phyloP scores from a whole-genome alignment of 139 green algal species.

The Chloropicon primus region DNA sequence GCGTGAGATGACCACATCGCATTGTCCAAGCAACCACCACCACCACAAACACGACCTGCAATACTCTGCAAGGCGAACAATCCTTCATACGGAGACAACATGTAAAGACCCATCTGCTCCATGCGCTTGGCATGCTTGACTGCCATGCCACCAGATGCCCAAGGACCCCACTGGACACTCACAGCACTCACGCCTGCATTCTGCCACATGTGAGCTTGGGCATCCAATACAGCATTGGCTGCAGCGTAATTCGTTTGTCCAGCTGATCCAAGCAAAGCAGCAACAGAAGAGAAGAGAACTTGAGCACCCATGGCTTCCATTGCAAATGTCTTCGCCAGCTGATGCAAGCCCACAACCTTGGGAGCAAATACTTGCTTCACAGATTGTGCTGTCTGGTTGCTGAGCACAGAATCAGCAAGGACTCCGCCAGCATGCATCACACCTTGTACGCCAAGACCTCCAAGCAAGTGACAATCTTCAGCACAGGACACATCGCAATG shows the following conservation, averaged over 20 bases:
- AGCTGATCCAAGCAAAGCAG: constrained; percentile 56
- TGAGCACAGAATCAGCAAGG: neutral
- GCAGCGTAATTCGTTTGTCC: constrained; percentile 66
- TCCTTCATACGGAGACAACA: constrained; percentile 33
- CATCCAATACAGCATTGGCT: constrained; percentile 58
- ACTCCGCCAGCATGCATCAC: neutral
- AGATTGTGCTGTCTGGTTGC: neutral
- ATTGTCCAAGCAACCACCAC: neutral
- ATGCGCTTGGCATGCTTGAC: constrained; percentile 17
- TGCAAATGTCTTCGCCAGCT: neutral
- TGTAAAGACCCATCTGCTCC: constrained; percentile 44
- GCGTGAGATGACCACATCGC: neutral
- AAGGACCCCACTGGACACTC: constrained; percentile 66
- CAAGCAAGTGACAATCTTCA: neutral
- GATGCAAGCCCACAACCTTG: neutral
- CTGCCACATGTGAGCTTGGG: neutral
- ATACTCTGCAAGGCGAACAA: constrained; percentile 22
- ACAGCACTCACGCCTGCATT: constrained; percentile 25
- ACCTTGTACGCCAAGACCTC: neutral
- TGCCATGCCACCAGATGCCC: constrained; percentile 42
- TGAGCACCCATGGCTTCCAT: neutral
- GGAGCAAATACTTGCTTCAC: neutral
- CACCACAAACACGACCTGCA: neutral
- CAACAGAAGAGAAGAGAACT: constrained; percentile 67
- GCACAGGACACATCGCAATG: neutral